phyloP scores from a whole-genome alignment of 352 stramenopile genomes.

The Phytopythium litorale region DNA sequence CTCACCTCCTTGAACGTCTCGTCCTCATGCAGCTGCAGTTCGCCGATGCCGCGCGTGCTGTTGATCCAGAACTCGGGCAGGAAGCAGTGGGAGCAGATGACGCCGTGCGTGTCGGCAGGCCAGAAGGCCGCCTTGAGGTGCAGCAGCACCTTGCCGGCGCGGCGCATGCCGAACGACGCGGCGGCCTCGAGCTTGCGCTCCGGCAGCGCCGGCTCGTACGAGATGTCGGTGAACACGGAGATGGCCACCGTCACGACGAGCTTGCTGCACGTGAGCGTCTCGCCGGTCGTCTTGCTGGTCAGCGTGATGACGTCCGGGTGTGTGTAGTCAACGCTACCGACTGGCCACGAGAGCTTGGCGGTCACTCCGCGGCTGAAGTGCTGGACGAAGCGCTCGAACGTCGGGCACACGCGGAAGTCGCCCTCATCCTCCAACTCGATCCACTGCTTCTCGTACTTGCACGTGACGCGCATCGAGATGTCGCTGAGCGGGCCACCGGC shows the following conservation, averaged over 20 bases:
- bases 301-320: constrained; percentile 41
- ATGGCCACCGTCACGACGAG: constrained; percentile 78
- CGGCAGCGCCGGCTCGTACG: constrained; percentile 57
- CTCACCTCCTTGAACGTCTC: constrained; percentile 4
- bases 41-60: constrained; percentile 57
- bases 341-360: constrained; percentile 50
- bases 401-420: constrained; percentile 69
- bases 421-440: constrained; percentile 79
- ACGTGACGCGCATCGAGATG: constrained; percentile 78
- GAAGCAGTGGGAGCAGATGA: constrained; percentile 82
- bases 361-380: constrained; percentile 46
- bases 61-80: constrained; percentile 85
- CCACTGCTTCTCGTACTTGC: constrained; percentile 81
- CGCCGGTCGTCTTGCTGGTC: constrained; percentile 38
- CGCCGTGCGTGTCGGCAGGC: constrained; percentile 65
- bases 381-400: constrained; percentile 65
- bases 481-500: constrained; percentile 59
- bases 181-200: constrained; percentile 53
- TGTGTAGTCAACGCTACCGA: constrained; percentile 58
- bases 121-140: constrained; percentile 66
- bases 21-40: constrained; percentile 55
- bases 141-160: constrained; percentile 72
- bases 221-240: constrained; percentile 72
- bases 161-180: constrained; percentile 68
- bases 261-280: constrained; percentile 51